Percentiles rank a stretch among this genome's conserved stretches.
These are phyloP conservation scores for Tremellales sp. DNA, from an alignment of 1,284 basidiomycete species.

Conservation along the genomic window DNA sequence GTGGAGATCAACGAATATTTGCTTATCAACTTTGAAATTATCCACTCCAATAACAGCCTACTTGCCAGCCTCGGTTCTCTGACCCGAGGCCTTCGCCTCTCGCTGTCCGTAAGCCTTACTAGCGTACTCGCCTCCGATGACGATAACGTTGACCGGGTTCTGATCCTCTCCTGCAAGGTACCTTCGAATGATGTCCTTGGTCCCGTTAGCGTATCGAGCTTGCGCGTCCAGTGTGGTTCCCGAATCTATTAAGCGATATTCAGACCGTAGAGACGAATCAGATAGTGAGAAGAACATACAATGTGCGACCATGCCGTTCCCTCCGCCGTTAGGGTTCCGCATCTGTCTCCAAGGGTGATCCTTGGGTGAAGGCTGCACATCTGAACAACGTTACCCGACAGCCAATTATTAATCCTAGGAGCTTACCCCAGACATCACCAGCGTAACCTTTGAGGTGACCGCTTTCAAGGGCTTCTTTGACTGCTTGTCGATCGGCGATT, in stretches of 20 bases:
- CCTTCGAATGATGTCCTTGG: slow-evolving; percentile 73
- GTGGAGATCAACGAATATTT: too few relatives aligned
- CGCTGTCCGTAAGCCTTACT: slow-evolving; percentile 47
- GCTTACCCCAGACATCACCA: slow-evolving; percentile 60
- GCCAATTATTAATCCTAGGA: neutral
- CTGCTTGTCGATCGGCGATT: slow-evolving; percentile 78
- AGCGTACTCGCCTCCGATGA: slow-evolving; percentile 57
- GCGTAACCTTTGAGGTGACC: slow-evolving; percentile 72
- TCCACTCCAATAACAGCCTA: neutral
- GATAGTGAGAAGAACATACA: slow-evolving; percentile 5
- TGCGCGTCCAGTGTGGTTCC: slow-evolving; percentile 92
- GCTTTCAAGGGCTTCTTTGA: slow-evolving; percentile 69
- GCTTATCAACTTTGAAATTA: too few relatives aligned
- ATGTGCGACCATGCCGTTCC: slow-evolving; percentile 69
- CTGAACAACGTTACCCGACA: slow-evolving; percentile 24
- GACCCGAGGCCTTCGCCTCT: slow-evolving; percentile 15
- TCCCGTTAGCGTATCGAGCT: slow-evolving; percentile 77
- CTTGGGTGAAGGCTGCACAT: slow-evolving; percentile 76
- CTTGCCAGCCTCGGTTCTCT: neutral
- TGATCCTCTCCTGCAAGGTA: slow-evolving; percentile 68
- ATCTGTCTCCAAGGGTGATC: slow-evolving; percentile 83
- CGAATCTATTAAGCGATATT: slow-evolving; percentile 55
- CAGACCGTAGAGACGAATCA: neutral
- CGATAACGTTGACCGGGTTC: slow-evolving; percentile 75
- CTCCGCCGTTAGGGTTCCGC: slow-evolving; percentile 73